Evolutionary conservation across 106 monocot species (phyloP).

Genomic region (Acanthochlamys bracteata): DNA sequence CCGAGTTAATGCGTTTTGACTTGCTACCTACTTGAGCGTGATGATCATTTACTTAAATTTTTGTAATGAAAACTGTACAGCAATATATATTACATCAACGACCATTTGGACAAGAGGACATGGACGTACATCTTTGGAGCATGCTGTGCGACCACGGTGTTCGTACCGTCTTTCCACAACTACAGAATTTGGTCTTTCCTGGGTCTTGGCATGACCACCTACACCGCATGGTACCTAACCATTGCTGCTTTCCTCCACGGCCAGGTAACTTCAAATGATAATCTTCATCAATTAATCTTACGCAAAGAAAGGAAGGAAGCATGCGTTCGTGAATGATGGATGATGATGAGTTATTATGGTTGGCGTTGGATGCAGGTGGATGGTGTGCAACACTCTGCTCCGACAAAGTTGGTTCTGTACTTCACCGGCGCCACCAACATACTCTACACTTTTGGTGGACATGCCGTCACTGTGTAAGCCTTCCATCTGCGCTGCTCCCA

Average conservation of each 20-base stretch:
- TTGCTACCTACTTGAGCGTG: too few relatives aligned
- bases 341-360: background rate
- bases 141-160: constrained; percentile 24
- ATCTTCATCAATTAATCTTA: too few relatives aligned
- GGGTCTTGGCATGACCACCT: constrained; percentile 68
- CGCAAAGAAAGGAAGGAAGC: background rate
- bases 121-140: constrained; percentile 34
- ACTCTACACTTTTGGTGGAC: constrained; percentile 92
- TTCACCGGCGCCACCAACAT: constrained; percentile 97
- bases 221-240: constrained; percentile 69
- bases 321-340: background rate
- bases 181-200: constrained; percentile 51
- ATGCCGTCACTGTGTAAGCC: constrained; percentile 88
- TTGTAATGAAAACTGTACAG: background rate
- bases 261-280: constrained; percentile 20
- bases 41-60: too few relatives aligned
- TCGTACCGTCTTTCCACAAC: constrained; percentile 40
- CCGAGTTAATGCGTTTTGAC: too few relatives aligned
- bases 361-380: constrained; percentile 19
- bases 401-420: constrained; percentile 68
- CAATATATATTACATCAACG: constrained; percentile 41
- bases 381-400: constrained; percentile 47
- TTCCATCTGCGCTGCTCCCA: background rate
- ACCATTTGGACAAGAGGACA: constrained; percentile 31
- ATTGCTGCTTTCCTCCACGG: constrained; percentile 47